These are phyloP conservation scores for Hsuehochloa calcarea DNA, from an alignment of 176 grass and related monocot species.

Conservation along the genomic window DNA sequence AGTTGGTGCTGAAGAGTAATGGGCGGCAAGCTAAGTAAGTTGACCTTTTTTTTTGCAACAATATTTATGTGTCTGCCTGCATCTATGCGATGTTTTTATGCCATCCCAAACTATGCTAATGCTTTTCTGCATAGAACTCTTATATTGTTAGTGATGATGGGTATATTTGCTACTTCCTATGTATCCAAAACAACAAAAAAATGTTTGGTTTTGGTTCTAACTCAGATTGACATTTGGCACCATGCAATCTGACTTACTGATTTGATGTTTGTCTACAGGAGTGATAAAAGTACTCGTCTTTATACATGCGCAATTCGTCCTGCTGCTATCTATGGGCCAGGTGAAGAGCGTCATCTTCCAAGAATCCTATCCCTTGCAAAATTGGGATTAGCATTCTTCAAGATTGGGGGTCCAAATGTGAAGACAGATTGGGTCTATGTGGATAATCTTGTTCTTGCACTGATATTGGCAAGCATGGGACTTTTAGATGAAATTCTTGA, in stretches of 20 bases:
- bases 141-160: not conserved
- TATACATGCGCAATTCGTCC: conserved; percentile 92
- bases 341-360: conserved; percentile 85
- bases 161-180: not conserved
- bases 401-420: conserved; percentile 62
- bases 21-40: conserved; percentile 72
- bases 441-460: conserved; percentile 92
- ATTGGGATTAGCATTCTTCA: conserved; percentile 74
- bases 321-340: conserved; percentile 90
- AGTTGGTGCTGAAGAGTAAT: conserved; percentile 85
- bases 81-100: not conserved
- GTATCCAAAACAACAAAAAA: not conserved
- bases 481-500: conserved; percentile 74
- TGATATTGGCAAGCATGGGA: conserved; percentile 81
- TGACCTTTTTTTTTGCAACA: not conserved
- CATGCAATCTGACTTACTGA: not conserved
- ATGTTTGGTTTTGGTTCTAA: not conserved
- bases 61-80: not conserved
- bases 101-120: not conserved
- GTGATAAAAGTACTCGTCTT: conserved; percentile 39
- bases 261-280: conserved; percentile 30
- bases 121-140: not conserved
- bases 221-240: conserved; percentile 3
- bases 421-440: conserved; percentile 94
- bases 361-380: conserved; percentile 92